Conservation (phyloP, 441 rosid genomes). For the Jatropha multifida region DNA sequence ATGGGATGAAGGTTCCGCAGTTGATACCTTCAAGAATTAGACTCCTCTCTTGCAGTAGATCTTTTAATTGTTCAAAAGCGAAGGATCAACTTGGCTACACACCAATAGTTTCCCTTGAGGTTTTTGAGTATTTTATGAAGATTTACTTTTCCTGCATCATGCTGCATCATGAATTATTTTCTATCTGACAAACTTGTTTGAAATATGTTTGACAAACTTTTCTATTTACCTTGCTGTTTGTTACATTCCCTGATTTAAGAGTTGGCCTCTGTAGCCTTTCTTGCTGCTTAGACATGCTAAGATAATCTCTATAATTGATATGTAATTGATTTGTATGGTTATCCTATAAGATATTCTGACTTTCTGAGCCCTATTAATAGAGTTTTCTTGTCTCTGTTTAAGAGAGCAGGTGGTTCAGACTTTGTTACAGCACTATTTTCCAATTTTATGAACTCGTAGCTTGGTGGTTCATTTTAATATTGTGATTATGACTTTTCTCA, state of each 20-base stretch:
- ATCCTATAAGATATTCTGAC: background rate
- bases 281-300: background rate
- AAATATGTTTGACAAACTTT: background rate
- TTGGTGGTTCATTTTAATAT: slow-evolving; percentile 15
- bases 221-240: background rate
- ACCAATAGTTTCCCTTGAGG: slow-evolving; percentile 83
- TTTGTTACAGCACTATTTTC: background rate
- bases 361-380: background rate
- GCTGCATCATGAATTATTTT: slow-evolving; percentile 12
- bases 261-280: background rate
- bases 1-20: slow-evolving; percentile 93
- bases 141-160: slow-evolving; percentile 20
- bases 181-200: slow-evolving; percentile 13
- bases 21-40: slow-evolving; percentile 92
- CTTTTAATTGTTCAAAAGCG: slow-evolving; percentile 78
- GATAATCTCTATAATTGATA: background rate
- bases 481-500: slow-evolving; percentile 33
- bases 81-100: slow-evolving; percentile 73
- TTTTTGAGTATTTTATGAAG: slow-evolving; percentile 18
- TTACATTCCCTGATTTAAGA: background rate
- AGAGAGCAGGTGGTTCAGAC: background rate
- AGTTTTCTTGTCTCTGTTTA: background rate
- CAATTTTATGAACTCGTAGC: background rate
- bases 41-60: slow-evolving; percentile 77
- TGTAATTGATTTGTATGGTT: background rate